phyloP scores from a whole-genome alignment of 345 rosid genomes.

The Salix arbutifolia region DNA sequence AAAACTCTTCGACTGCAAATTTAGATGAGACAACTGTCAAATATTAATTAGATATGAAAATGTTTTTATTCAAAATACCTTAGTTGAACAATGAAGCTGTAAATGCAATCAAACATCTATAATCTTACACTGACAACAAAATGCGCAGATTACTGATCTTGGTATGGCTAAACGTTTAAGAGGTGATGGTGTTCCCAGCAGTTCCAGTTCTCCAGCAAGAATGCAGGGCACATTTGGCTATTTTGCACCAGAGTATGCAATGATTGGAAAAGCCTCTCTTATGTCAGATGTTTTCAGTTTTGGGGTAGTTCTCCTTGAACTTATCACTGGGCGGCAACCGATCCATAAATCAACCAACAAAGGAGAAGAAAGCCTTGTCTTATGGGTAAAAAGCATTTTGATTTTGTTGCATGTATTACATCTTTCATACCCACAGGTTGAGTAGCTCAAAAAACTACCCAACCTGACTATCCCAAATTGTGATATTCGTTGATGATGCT shows the following conservation, averaged over 20 bases:
- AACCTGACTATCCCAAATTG: neutral
- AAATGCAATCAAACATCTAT: neutral
- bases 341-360: conserved; percentile 59
- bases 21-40: neutral
- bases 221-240: conserved; percentile 97
- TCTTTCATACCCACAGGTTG: neutral
- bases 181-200: conserved; percentile 75
- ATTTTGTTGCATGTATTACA: neutral
- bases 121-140: neutral
- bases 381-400: conserved; percentile 56
- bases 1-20: neutral
- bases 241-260: conserved; percentile 97
- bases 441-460: neutral
- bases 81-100: neutral
- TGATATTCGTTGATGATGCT: neutral
- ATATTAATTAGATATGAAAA: neutral
- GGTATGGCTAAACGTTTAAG: conserved; percentile 92
- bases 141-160: conserved; percentile 86
- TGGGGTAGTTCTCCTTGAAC: conserved; percentile 94
- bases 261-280: conserved; percentile 83
- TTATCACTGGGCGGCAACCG: conserved; percentile 84
- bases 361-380: conserved; percentile 92
- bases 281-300: conserved; percentile 98
- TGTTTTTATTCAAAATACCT: neutral
- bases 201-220: conserved; percentile 87